phyloP scores from a whole-genome alignment of 768 basidiomycete species.

The Boletus bicolor region DNA sequence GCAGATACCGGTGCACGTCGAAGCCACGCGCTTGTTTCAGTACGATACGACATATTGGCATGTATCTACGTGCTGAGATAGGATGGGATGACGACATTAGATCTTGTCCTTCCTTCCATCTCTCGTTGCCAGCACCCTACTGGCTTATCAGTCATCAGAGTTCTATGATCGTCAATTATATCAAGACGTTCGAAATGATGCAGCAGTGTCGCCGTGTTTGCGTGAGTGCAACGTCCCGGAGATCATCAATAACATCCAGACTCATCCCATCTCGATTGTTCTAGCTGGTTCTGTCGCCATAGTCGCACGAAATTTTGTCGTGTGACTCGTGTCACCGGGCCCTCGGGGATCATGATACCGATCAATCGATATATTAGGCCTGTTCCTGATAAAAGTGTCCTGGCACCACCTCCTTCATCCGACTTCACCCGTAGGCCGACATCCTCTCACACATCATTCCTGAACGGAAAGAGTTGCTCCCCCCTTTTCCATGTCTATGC shows the following conservation, averaged over 20 bases:
- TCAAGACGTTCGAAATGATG: background rate
- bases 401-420: background rate
- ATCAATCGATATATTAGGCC: background rate
- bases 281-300: background rate
- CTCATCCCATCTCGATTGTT: background rate
- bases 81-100: background rate
- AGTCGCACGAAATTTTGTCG: background rate
- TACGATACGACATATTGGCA: background rate
- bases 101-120: background rate
- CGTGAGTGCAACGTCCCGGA: background rate
- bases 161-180: background rate
- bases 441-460: background rate
- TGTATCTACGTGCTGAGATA: background rate
- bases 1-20: background rate
- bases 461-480: background rate
- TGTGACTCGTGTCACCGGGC: too few species aligned
- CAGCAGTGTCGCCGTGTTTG: background rate
- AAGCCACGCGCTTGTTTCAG: background rate
- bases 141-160: background rate
- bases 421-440: conserved; percentile 2
- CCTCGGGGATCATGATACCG: background rate
- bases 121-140: background rate
- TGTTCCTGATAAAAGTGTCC: background rate
- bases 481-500: background rate
- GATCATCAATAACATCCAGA: background rate